A percentile compares a stretch with the other conserved stretches of the same genome.
phyloP scores from a whole-genome alignment of 1,284 basidiomycete species.

The Ustilago xerochloae region DNA sequence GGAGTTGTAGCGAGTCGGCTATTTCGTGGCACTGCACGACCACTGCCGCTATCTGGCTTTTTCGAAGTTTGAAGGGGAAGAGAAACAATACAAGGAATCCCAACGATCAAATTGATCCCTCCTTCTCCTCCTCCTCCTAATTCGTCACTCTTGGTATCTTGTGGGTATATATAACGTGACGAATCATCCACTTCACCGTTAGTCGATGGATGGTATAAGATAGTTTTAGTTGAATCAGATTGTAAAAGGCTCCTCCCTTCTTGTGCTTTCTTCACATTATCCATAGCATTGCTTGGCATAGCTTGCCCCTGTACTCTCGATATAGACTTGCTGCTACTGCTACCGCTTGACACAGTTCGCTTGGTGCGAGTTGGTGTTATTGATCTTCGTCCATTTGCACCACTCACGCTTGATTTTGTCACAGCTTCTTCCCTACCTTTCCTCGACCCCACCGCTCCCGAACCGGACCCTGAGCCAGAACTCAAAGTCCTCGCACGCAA shows the following conservation, averaged over 20 bases:
- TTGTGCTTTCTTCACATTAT: constrained; percentile 6
- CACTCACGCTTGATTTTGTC: neutral
- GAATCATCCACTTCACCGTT: neutral
- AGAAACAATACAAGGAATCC: constrained; percentile 51
- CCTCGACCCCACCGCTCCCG: no score
- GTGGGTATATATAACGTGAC: no score
- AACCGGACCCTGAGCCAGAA: constrained; percentile 3
- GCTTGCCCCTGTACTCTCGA: neutral
- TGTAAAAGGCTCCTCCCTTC: neutral
- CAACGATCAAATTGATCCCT: constrained; percentile 20
- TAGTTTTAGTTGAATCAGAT: constrained; percentile 17
- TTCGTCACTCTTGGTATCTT: neutral
- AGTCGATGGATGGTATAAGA: neutral
- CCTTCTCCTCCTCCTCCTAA: no score
- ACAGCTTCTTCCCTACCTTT: neutral
- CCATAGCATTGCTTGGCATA: constrained; percentile 17
- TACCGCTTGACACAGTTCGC: neutral
- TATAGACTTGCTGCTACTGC: neutral
- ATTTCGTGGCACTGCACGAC: neutral
- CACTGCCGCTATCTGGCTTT: no score
- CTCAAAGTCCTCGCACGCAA: constrained; percentile 20
- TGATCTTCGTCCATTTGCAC: neutral
- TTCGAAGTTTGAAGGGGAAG: neutral
- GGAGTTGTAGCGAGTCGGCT: neutral
- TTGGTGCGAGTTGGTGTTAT: constrained; percentile 15